These are phyloP conservation scores for Heterococcus sp. DNA, from an alignment of 108 stramenopile genomes.

Conservation along the genomic window DNA sequence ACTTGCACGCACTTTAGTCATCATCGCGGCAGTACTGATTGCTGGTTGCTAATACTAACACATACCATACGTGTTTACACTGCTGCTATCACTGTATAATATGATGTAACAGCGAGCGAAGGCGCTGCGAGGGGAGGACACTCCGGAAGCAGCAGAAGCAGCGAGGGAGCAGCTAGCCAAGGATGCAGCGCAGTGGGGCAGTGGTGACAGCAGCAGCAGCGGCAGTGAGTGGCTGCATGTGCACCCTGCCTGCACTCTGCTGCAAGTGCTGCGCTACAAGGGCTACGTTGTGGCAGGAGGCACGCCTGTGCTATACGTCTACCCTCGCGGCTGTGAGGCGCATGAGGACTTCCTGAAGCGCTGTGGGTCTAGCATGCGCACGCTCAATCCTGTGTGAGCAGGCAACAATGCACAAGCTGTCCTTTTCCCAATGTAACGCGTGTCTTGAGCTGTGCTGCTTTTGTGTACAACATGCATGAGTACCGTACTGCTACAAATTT, in stretches of 20 bases:
- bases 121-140: background rate
- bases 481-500: too few species aligned
- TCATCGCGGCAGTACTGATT: background rate
- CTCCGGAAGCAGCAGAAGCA: background rate
- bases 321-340: background rate
- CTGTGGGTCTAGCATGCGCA: too few species aligned
- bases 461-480: too few species aligned
- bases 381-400: too few species aligned
- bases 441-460: too few species aligned
- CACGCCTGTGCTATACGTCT: background rate
- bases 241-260: conserved; percentile 28
- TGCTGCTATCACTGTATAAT: background rate
- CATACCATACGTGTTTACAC: background rate
- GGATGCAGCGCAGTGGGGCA: background rate
- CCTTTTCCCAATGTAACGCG: too few species aligned
- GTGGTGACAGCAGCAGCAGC: background rate
- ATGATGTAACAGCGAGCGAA: background rate
- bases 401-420: too few species aligned
- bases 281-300: conserved; percentile 28
- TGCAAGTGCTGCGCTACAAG: conserved; percentile 1
- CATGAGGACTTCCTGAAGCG: background rate
- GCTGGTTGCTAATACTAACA: background rate
- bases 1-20: background rate
- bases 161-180: background rate
- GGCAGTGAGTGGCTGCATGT: conserved; percentile 15